Conservation (phyloP, 2,329 filamentous ascomycete genomes). For the Microdochium paspali region DNA sequence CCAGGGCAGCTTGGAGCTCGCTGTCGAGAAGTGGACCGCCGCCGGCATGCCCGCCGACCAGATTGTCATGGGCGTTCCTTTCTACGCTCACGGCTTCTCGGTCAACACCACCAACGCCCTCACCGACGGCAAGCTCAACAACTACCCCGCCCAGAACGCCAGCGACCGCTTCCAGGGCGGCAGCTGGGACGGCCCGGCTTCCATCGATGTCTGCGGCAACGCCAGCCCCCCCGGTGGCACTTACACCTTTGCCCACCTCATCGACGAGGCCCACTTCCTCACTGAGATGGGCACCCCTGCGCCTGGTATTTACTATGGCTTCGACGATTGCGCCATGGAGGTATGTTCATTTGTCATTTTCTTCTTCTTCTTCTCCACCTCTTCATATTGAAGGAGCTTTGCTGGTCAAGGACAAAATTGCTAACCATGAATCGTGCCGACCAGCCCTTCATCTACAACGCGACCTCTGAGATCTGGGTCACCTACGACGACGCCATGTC, state of each 20-base stretch:
- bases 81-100: conserved; percentile 9
- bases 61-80: conserved; percentile 6
- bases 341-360: conserved; percentile 2
- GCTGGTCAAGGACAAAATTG: neutral
- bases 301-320: conserved; percentile 3
- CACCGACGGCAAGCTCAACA: conserved; percentile 3
- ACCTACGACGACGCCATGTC: conserved; percentile 9
- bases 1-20: conserved; percentile 5
- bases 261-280: conserved; percentile 7
- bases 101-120: conserved; percentile 6
- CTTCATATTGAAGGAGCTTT: neutral
- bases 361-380: too few relatives aligned
- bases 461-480: conserved; percentile 3
- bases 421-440: neutral
- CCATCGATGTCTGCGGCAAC: conserved; percentile 5
- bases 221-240: conserved; percentile 6
- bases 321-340: conserved; percentile 8
- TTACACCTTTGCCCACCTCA: conserved; percentile 6
- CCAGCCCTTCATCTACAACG: conserved; percentile 7
- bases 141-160: conserved; percentile 8
- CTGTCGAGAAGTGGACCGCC: conserved; percentile 5
- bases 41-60: conserved; percentile 8
- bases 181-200: conserved; percentile 10
- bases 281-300: conserved; percentile 5
- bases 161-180: conserved; percentile 7